Base-by-base conservation (phyloP, 495 filamentous ascomycete species). In the Trichoderma reesei region DNA sequence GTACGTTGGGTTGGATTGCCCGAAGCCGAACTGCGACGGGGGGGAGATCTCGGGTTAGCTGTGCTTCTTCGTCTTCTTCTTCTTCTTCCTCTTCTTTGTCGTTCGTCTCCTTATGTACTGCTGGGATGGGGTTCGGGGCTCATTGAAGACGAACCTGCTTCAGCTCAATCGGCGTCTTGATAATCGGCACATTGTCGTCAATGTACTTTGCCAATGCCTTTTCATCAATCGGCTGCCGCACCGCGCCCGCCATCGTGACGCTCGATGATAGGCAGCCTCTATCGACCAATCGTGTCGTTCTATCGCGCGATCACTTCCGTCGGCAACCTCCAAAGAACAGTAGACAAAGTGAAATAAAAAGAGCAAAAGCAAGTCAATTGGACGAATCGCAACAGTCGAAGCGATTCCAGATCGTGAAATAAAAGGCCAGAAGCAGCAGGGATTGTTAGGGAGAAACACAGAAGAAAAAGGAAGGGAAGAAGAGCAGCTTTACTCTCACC, bases 1-100 rank as follows among this genome's bases (percentile, higher is more conserved):
- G 78, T 97, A 98, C 8, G 94, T 98, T 37, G 94, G 94, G 72
- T 98, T 98, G 56, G 90, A 96, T 76, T 98, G 94, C 62, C 94
- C 94, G 72, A 93, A 98, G 68, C 91, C 90, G 71, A 97, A 98
- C 88, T 97, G 73, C 10, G 41, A 8, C 48, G 41, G 59, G 14
- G 59, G 14, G 64, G 68, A 68, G 60, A 68, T 68, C 26, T 14
- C 38, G 7, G n/a, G 41, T n/a, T 44, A 31, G 46, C 44, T 59
- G 18, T 36, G 20, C 5, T 56, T 4, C 11, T 42, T 18, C 31
- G 18, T 39, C 46, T 36, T 13, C 41, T 31, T 48, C 6, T 16
- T 20, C 48, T 18, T 34, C 34, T 63, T 9, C 9, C 13, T 1
- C 16, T 41, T 38, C 3, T 4, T 41, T 14, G 3, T 26, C n/a